A percentile compares a stretch with the other conserved stretches of the same genome.
These are phyloP conservation scores for Metarhizium brunneum DNA, from an alignment of 2,329 filamentous ascomycete genomes.

Conservation along the genomic window DNA sequence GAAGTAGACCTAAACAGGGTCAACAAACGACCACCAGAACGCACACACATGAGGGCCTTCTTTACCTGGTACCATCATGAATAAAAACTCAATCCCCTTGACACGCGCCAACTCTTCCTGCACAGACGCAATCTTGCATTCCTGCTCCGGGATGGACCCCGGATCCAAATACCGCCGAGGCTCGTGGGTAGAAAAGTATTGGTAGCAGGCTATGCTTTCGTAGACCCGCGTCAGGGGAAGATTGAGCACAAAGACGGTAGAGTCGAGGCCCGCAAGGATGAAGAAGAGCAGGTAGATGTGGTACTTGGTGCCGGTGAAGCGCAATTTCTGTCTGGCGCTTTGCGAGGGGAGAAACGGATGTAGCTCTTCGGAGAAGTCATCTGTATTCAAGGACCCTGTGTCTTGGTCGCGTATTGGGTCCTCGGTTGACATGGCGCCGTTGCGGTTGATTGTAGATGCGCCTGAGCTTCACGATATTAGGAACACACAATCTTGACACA, in stretches of 20 bases:
- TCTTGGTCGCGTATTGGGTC: background rate
- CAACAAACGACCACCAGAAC: background rate
- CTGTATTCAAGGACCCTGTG: background rate
- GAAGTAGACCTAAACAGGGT: background rate
- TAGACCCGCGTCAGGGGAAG: constrained; percentile 1
- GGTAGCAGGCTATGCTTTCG: constrained; percentile 4
- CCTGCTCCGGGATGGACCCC: background rate
- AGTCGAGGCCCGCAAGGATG: constrained; percentile 1
- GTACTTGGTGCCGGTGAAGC: background rate
- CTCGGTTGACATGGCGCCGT: background rate
- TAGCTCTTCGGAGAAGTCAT: background rate
- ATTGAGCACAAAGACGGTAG: constrained; percentile 1
- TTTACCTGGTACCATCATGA: background rate
- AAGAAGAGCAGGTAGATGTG: background rate
- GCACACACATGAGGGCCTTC: background rate
- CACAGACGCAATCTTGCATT: background rate
- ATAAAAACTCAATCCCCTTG: background rate
- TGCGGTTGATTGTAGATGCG: background rate
- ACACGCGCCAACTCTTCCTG: constrained; percentile 3
- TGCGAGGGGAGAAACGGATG: background rate
- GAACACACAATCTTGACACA: no score
- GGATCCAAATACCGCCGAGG: background rate
- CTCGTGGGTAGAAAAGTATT: background rate
- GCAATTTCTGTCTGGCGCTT: background rate
- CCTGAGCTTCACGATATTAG: background rate